A percentile compares a stretch with the other conserved stretches of the same genome.
Evolutionary conservation across 768 basidiomycete genomes (phyloP).

Genomic region (Macrolepiota albuminosa): DNA sequence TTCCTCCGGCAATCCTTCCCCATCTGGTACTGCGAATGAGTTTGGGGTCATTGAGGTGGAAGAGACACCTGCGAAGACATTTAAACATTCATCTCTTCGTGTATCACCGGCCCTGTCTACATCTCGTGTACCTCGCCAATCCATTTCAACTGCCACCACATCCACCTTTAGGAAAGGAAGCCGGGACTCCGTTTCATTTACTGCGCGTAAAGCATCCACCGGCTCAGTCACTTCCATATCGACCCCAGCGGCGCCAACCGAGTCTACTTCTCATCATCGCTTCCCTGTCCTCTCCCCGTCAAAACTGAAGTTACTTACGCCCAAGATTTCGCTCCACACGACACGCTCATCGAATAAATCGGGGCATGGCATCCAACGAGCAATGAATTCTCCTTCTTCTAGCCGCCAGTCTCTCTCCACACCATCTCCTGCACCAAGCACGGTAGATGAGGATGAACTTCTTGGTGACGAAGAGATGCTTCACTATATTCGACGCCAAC

Average conservation of each 20-base stretch:
- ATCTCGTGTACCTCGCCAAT: constrained; percentile 66
- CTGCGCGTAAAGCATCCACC: constrained; percentile 77
- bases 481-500: constrained; percentile 86
- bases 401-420: constrained; percentile 76
- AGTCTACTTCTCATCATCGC: constrained; percentile 42
- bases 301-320: constrained; percentile 75
- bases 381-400: constrained; percentile 57
- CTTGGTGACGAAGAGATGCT: constrained; percentile 97
- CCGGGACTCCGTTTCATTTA: constrained; percentile 78
- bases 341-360: constrained; percentile 47
- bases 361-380: constrained; percentile 46
- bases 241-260: constrained; percentile 43
- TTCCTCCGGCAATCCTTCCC: constrained; percentile 63
- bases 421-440: constrained; percentile 76
- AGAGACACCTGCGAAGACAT: constrained; percentile 39
- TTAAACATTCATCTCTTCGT: constrained; percentile 55
- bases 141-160: constrained; percentile 39
- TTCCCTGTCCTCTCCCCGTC: constrained; percentile 86
- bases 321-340: constrained; percentile 64
- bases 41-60: constrained; percentile 79
- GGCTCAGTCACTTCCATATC: constrained; percentile 71
- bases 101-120: constrained; percentile 57
- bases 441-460: constrained; percentile 80
- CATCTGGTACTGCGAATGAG: constrained; percentile 58
- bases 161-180: constrained; percentile 59